Percentiles rank a stretch among this genome's conserved stretches.
Conservation (phyloP, 257 asterid species). For the Salvia hispanica region DNA sequence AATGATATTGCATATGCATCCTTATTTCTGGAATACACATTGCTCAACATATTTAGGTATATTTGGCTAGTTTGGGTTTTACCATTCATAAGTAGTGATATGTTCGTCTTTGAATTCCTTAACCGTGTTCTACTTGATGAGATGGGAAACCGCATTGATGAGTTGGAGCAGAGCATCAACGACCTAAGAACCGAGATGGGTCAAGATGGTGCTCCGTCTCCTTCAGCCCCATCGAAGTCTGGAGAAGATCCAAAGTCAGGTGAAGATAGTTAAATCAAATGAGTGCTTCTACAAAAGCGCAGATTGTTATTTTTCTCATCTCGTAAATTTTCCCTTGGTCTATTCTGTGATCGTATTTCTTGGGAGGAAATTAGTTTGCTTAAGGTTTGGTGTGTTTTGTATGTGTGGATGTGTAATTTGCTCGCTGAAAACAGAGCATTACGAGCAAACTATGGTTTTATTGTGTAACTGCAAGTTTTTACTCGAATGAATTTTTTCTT, state of each 20-base stretch:
- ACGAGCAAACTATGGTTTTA: no score
- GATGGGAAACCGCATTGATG: slow-evolving; percentile 93
- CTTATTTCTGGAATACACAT: not conserved
- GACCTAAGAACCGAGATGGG: slow-evolving; percentile 92
- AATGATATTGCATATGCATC: not conserved
- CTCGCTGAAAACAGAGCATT: no score
- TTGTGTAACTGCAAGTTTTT: no score
- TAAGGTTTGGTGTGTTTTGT: slow-evolving; percentile 16
- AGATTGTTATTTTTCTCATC: slow-evolving; percentile 17
- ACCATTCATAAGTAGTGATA: no score
- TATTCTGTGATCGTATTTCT: slow-evolving; percentile 21
- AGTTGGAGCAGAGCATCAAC: slow-evolving; percentile 85
- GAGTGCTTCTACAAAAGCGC: not conserved
- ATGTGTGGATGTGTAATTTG: slow-evolving; percentile 14
- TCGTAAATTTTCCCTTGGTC: not conserved
- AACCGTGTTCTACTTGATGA: slow-evolving; percentile 74
- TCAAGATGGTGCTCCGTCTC: slow-evolving; percentile 82
- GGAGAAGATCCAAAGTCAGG: slow-evolving; percentile 62
- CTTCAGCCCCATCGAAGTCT: slow-evolving; percentile 55
- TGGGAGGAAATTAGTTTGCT: slow-evolving; percentile 13
- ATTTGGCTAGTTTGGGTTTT: no score
- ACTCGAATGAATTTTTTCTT: no score
- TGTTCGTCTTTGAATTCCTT: slow-evolving; percentile 44
- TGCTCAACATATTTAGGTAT: slow-evolving; percentile 9
- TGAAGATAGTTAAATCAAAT: slow-evolving; percentile 53